Base-by-base conservation (phyloP, 1,139 yeast species). In the Zygotorulaspora mrakii region DNA sequence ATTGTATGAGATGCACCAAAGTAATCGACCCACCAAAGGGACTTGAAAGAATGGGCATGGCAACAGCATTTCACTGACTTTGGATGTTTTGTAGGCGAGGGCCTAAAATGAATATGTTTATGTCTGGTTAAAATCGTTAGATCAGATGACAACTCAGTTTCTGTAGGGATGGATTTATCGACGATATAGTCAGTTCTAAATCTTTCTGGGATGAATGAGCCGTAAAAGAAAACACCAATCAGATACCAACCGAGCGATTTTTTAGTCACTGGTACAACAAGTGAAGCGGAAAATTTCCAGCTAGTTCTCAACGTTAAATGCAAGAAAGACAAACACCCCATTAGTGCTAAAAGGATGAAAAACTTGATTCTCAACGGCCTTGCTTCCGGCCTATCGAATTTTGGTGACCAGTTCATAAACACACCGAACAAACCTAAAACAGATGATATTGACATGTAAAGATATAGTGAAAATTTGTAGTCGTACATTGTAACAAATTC, bases 1-100 rank as follows among this genome's bases (percentile, higher is more conserved):
- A 91, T 68, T 56, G 87, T 88, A 64, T 91, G 98, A 36, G 96
- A 86, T 25, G 79, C 74, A 45, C 80, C 70, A 20, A 73, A 63
- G 60, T 82, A 83, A 54, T 83, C 94, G 7, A 81, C 82, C 91
- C 95, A 88, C 94, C 82, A 91, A 56, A 79, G 71, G 21, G 85
- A 82, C 54, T 69, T 66, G 62, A 79, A 79, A 50, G 66, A 77
- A 24, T 63, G 62, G 48, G 69, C 66, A 25, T 39, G 39, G 29
- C 32, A 24, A 5, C 12, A 17, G 11, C 39, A 30, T 17, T 28
- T 24, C n/a, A 29, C 22, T 13, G 43, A 30, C 17, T 34, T 36
- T 24, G 41, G 33, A 25, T 43, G 50, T n/a, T 37, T 39, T 4
- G 52, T 49, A 2, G 86, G 87, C 11, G 61, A 43, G 31, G 66